Conservation (phyloP, 257 asterid genomes). For the Lycium ferocissimum region DNA sequence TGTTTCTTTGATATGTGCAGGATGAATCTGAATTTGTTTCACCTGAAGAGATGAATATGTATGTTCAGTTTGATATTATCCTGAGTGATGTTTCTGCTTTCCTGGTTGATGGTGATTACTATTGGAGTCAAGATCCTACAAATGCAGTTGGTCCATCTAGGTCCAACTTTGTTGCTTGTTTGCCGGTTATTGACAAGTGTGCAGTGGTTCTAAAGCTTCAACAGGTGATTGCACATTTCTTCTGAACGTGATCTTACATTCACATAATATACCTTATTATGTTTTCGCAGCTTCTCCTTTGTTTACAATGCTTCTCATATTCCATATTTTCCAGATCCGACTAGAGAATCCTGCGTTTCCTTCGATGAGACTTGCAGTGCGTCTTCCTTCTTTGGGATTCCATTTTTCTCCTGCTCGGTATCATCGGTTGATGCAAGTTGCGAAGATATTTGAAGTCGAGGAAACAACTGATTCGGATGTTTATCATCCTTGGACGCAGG, state of each 20-base stretch:
- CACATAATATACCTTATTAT: background rate
- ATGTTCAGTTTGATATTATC: constrained; percentile 85
- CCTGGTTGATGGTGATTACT: constrained; percentile 91
- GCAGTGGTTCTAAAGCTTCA: constrained; percentile 92
- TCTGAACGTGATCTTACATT: constrained; percentile 30
- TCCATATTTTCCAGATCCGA: constrained; percentile 69
- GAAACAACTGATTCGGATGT: constrained; percentile 51
- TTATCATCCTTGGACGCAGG: constrained; percentile 81
- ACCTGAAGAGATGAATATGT: constrained; percentile 78
- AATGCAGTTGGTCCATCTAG: constrained; percentile 50
- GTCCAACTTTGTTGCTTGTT: constrained; percentile 52
- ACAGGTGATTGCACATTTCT: constrained; percentile 60
- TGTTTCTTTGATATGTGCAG: constrained; percentile 51
- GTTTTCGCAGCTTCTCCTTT: constrained; percentile 11
- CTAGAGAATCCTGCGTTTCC: constrained; percentile 78
- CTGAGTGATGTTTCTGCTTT: constrained; percentile 96
- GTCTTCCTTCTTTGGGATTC: constrained; percentile 85
- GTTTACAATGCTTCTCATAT: constrained; percentile 9
- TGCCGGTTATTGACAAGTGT: constrained; percentile 93
- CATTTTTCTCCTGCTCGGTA: constrained; percentile 97
- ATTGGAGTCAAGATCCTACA: constrained; percentile 65
- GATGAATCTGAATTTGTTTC: constrained; percentile 71
- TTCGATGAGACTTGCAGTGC: constrained; percentile 80
- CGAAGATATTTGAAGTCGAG: constrained; percentile 71
- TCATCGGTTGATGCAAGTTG: constrained; percentile 95